Conservation (phyloP, 495 filamentous ascomycete genomes). For the Aspergillus diversus region DNA sequence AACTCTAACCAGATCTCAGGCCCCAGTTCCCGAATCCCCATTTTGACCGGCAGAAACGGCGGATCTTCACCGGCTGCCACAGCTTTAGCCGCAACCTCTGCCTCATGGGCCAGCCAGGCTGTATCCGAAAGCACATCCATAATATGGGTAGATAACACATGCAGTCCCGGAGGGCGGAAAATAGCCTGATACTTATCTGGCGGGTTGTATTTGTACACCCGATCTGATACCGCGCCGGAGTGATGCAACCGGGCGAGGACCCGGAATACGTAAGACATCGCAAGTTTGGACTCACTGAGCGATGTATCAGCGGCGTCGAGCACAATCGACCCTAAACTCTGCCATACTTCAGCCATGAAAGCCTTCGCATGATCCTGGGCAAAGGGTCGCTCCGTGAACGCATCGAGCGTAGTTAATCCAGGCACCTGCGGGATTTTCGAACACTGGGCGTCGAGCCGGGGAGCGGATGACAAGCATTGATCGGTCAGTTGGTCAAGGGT, state of each 20-base stretch:
- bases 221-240: conserved; percentile 56
- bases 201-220: conserved; percentile 55
- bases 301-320: conserved; percentile 51
- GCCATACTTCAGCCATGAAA: conserved; percentile 40
- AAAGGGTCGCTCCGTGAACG: conserved; percentile 31
- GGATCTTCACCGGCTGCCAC: conserved; percentile 53
- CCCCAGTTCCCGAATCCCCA: conserved; percentile 55
- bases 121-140: conserved; percentile 65
- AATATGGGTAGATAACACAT: conserved; percentile 59
- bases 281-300: conserved; percentile 42
- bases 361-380: conserved; percentile 27
- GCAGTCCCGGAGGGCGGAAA: conserved; percentile 60
- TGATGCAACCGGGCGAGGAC: conserved; percentile 66
- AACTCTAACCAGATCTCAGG: conserved; percentile 69
- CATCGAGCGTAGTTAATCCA: conserved; percentile 25
- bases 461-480: conserved; percentile 13
- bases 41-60: conserved; percentile 53
- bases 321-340: conserved; percentile 58
- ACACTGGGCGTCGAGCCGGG: not conserved
- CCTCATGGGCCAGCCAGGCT: conserved; percentile 59
- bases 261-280: conserved; percentile 61
- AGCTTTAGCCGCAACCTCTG: conserved; percentile 46
- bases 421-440: conserved; percentile 6
- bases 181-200: conserved; percentile 37
- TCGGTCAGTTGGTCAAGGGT: conserved; percentile 40